phyloP scores from a whole-genome alignment of 2,329 filamentous ascomycete genomes.

The Botrytis fabae region DNA sequence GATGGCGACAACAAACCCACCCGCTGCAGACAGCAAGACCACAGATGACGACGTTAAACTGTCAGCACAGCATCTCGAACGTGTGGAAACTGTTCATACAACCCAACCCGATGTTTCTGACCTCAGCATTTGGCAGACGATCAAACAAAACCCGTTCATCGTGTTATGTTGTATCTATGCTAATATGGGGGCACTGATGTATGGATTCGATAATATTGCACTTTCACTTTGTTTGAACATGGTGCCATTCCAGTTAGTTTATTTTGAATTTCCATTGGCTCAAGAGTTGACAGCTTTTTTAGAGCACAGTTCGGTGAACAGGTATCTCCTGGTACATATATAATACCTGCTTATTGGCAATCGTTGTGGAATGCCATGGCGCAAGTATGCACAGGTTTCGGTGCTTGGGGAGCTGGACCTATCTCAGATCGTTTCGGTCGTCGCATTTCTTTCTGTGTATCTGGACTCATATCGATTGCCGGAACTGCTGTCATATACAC shows the following conservation, averaged over 20 bases:
- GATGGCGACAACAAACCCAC: neutral
- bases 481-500: neutral
- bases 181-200: slow-evolving; percentile 10
- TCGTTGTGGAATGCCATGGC: slow-evolving; percentile 13
- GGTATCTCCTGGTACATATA: neutral
- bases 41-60: neutral
- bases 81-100: neutral
- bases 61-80: neutral
- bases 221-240: slow-evolving; percentile 3
- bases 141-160: neutral
- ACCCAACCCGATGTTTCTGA: neutral
- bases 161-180: slow-evolving; percentile 14
- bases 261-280: neutral
- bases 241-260: slow-evolving; percentile 11
- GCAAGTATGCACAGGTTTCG: slow-evolving; percentile 12
- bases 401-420: slow-evolving; percentile 12
- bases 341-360: slow-evolving; percentile 10
- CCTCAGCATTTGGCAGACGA: neutral
- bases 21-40: neutral
- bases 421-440: neutral
- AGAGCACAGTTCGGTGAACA: neutral
- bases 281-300: neutral
- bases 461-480: neutral
- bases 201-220: slow-evolving; percentile 12
- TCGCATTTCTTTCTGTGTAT: neutral